phyloP scores from a whole-genome alignment of 352 stramenopile species.

The Globisporangium carolinianum region DNA sequence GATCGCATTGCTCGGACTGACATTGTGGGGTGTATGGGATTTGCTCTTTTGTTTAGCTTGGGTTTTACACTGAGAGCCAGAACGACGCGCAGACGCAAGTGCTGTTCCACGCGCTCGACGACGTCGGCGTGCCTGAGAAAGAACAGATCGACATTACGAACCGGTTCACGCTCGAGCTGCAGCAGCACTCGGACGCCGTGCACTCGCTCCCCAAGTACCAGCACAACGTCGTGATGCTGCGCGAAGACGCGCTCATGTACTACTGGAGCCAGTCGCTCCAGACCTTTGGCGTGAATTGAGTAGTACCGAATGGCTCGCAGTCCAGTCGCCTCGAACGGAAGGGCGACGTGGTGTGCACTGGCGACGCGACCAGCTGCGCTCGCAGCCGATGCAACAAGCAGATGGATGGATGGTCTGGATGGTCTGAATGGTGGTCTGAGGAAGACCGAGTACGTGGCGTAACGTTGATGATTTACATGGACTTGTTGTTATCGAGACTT shows the following conservation, averaged over 20 bases:
- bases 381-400: too few species aligned
- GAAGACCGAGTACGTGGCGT: too few species aligned
- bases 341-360: too few species aligned
- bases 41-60: slow-evolving; percentile 19
- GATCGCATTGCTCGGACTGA: too few species aligned
- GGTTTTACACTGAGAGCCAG: slow-evolving; percentile 75
- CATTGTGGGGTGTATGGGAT: slow-evolving; percentile 7
- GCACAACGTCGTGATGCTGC: slow-evolving; percentile 77
- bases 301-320: too few species aligned
- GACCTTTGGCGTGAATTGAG: slow-evolving; percentile 15
- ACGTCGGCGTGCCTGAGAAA: slow-evolving; percentile 48
- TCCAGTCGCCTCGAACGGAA: too few species aligned
- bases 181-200: slow-evolving; percentile 56
- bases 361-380: too few species aligned
- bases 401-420: too few species aligned
- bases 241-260: slow-evolving; percentile 81
- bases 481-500: too few species aligned
- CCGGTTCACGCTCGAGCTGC: slow-evolving; percentile 51
- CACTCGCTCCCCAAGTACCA: slow-evolving; percentile 81
- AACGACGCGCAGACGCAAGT: slow-evolving; percentile 69
- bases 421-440: too few species aligned
- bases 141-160: slow-evolving; percentile 62
- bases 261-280: slow-evolving; percentile 82
- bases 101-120: slow-evolving; percentile 61
- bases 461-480: too few species aligned